Conservation (phyloP, 768 basidiomycete species). For the Clitopilus hobsonii region DNA sequence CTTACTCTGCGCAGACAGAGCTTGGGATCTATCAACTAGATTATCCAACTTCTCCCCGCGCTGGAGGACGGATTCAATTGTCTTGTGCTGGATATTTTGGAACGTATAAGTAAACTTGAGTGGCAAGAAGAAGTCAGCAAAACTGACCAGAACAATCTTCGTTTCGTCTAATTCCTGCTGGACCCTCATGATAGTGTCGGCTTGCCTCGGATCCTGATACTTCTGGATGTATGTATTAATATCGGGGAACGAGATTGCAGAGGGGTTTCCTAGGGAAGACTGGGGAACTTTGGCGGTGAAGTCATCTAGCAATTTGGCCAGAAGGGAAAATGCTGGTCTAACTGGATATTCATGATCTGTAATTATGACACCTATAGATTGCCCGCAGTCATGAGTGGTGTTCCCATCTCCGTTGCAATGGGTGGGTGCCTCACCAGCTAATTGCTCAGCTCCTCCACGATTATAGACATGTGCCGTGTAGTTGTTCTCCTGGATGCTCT, state of each 20-base stretch:
- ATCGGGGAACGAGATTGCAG: constrained; percentile 72
- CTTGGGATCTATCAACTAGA: constrained; percentile 89
- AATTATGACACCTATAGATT: constrained; percentile 73
- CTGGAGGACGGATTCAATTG: constrained; percentile 94
- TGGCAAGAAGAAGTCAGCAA: background rate
- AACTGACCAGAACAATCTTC: constrained; percentile 90
- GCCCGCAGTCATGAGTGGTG: background rate
- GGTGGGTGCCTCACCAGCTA: constrained; percentile 58
- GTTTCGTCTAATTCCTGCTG: constrained; percentile 99
- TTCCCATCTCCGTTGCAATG: background rate
- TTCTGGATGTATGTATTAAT: constrained; percentile 76
- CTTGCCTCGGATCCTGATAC: constrained; percentile 96
- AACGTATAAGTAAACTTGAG: constrained; percentile 2
- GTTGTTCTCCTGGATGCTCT: constrained; percentile 90
- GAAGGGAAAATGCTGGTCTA: constrained; percentile 91
- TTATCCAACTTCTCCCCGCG: constrained; percentile 96
- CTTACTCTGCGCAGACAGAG: constrained; percentile 86
- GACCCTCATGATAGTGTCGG: constrained; percentile 97
- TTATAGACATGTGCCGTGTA: constrained; percentile 95
- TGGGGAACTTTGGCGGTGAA: constrained; percentile 79
- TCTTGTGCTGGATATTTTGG: constrained; percentile 86
- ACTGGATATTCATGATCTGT: constrained; percentile 96
- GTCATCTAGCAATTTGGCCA: constrained; percentile 92
- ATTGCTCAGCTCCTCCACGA: constrained; percentile 76
- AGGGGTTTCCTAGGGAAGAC: constrained; percentile 58